Base-by-base conservation (phyloP, 345 rosid species). In the Lumnitzera littorea region DNA sequence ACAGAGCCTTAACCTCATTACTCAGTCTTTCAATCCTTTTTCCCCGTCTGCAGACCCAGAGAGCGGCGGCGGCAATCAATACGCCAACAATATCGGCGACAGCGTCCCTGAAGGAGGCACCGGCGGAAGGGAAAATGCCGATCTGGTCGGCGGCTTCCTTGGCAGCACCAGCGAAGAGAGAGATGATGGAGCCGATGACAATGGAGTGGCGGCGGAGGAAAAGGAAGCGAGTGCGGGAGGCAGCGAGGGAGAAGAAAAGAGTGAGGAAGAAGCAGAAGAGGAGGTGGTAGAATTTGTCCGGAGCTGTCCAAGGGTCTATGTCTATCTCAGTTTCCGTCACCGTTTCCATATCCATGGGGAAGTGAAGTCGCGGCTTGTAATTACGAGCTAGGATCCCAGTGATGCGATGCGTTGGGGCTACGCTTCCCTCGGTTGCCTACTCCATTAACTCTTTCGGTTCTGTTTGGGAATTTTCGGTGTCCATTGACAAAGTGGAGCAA, bases 131-230 rank as follows among this genome's bases (percentile, higher is more conserved):
- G 76, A 92, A 85, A 62, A 83, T 0, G 1, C 94, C 91, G 53
- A 92, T 54, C 6, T 92, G 94, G 63, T 92, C 94, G n/a, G 87
- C 96, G 12, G 80, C 84, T 76, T 92, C 96, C 75, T 92, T 92
- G 72, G 91, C 86, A 13, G 94, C 96, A 50, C 98, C 98, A 62
- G 91, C 88, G 53, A 76, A 52, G 65, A 89, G 91, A 51, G 98
- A 89, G 67, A 83, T 68, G 8, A 75, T 65, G 57, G 96, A 87
- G 55, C 96, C 98, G 73, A 81, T 54, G 64, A 67, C 58, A 27
- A 87, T 68, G 25, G 86, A 85, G 66, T 80, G 70, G 53, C 77
- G 80, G 46, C 86, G 84, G 53, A 92, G 77, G 60, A 82, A 82
- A 3, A 82, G 59, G 78, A 77, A 64, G 25, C 79, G 76, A 12